phyloP scores from a whole-genome alignment of 1,139 yeast species.

The Wickerhamomyces sp. region DNA sequence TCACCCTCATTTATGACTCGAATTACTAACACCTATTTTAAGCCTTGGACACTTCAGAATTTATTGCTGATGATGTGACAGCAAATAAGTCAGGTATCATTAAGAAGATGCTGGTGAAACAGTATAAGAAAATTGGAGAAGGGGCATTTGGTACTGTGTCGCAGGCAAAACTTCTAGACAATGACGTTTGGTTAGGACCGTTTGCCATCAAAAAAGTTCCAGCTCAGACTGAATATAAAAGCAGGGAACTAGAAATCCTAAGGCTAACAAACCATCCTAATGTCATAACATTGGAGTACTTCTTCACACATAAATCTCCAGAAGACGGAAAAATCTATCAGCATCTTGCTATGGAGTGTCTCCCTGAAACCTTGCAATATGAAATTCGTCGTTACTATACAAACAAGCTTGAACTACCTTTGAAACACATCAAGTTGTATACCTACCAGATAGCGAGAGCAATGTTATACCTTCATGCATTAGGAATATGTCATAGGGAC shows the following conservation, averaged over 20 bases:
- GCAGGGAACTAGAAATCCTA: slow-evolving; percentile 71
- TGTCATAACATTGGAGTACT: slow-evolving; percentile 63
- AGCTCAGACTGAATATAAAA: slow-evolving; percentile 79
- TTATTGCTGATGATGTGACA: slow-evolving; percentile 55
- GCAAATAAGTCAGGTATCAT: slow-evolving; percentile 50
- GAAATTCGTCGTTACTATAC: slow-evolving; percentile 69
- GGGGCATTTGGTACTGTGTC: slow-evolving; percentile 85
- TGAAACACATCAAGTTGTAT: slow-evolving; percentile 71
- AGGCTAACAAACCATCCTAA: slow-evolving; percentile 76
- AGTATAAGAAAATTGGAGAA: slow-evolving; percentile 71
- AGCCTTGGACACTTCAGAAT: slow-evolving; percentile 23
- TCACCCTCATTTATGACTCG: background rate
- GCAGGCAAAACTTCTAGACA: slow-evolving; percentile 50
- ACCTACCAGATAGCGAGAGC: slow-evolving; percentile 80
- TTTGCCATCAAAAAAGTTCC: slow-evolving; percentile 80
- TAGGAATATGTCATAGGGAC: slow-evolving; percentile 78
- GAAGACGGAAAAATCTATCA: slow-evolving; percentile 63
- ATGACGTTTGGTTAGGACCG: slow-evolving; percentile 62
- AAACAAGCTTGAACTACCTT: slow-evolving; percentile 58
- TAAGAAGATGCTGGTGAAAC: slow-evolving; percentile 62
- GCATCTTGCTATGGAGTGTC: slow-evolving; percentile 79
- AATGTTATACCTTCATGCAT: slow-evolving; percentile 74
- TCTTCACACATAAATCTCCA: slow-evolving; percentile 56
- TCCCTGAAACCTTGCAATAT: slow-evolving; percentile 71
- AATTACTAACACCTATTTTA: background rate